A percentile compares a stretch with the other conserved stretches of the same genome.
phyloP scores from a whole-genome alignment of 805 yeast genomes.

The Spathaspora girioi region DNA sequence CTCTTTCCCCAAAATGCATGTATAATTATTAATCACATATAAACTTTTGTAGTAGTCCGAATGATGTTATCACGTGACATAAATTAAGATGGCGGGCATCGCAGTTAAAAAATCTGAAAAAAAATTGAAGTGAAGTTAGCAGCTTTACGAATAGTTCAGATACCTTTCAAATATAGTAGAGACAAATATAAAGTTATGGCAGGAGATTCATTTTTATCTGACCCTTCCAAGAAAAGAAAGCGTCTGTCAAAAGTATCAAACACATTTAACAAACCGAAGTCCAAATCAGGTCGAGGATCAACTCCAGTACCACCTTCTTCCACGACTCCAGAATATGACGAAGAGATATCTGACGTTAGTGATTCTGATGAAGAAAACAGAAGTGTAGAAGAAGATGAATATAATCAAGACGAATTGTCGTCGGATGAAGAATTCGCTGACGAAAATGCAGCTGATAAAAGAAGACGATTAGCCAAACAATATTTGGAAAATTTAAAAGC shows the following conservation, averaged over 20 bases:
- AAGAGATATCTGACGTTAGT: slow-evolving; percentile 51
- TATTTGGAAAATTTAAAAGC: slow-evolving; percentile 75
- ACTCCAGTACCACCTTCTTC: slow-evolving; percentile 8
- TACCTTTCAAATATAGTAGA: too few relatives aligned
- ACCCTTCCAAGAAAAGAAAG: slow-evolving; percentile 52
- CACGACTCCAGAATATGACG: slow-evolving; percentile 34
- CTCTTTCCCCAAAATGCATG: background rate
- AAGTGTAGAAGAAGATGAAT: slow-evolving; percentile 49
- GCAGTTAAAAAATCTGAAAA: background rate
- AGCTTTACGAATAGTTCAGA: too few relatives aligned
- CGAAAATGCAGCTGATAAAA: slow-evolving; percentile 88
- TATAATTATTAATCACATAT: background rate
- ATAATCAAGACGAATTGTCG: slow-evolving; percentile 40
- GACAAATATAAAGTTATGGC: slow-evolving; percentile 31
- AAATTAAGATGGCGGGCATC: background rate
- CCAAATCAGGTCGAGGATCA: background rate
- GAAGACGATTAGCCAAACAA: slow-evolving; percentile 91
- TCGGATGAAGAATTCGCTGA: slow-evolving; percentile 70
- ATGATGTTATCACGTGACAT: slow-evolving; percentile 1
- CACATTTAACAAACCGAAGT: slow-evolving; percentile 14
- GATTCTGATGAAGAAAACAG: slow-evolving; percentile 55
- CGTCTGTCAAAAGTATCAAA: slow-evolving; percentile 24
- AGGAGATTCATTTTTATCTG: slow-evolving; percentile 60
- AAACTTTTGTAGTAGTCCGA: background rate
- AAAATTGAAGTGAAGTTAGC: too few relatives aligned